Base-by-base conservation (phyloP, 2,329 filamentous ascomycete species). In the Aspergillus neoniger region DNA sequence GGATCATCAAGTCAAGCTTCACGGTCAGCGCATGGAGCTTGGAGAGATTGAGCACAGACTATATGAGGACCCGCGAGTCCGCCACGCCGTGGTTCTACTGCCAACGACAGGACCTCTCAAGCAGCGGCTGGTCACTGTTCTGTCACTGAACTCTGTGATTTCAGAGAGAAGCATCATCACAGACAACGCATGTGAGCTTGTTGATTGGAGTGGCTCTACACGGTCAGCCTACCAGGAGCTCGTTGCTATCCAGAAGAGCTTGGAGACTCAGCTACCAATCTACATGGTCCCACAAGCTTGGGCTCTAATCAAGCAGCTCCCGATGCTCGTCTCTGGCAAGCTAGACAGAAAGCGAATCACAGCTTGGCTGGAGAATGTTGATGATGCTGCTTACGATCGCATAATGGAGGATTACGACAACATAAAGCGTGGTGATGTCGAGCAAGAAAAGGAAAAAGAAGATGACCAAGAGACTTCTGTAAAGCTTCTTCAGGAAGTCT, bases 1-100 rank as follows among this genome's bases (percentile, higher is more conserved):
- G 66, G 88, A 90, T 63, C 82, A 83, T 47, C 87, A 88, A 70
- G 84, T 89, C 61, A 90, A 91, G 70, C 73, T 90, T 12, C 78
- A 82, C 8, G 90, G 90, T 14, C 87, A 85, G 66, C 79, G 88
- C 52, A 85, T 89, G 64, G 90, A 87, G 74, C 80, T 87, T 49
- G 81, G 77, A 49, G 82, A 81, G 67, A 82, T 81, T 21, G 74
- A 77, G 49, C 71, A 73, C 61, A 72, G 75, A n/a, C 65, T 77
- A 9, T 64, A 69, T 32, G 70, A 70, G n/a, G 67, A 74, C 54
- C 12, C 59, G n/a, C 67, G 63, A 5, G 63, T 81, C 12, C 74
- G 71, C 36, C 74, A 80, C 60, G 75, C 74, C 3, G 72, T 81
- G 51, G 79, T 82, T 3, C 70, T 78, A 15, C 67, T 82, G 60